Evolutionary conservation across 2,329 filamentous ascomycete species (phyloP), one percentile per base, ranked within the genome.

Genomic region (Cladophialophora carrionii): DNA sequence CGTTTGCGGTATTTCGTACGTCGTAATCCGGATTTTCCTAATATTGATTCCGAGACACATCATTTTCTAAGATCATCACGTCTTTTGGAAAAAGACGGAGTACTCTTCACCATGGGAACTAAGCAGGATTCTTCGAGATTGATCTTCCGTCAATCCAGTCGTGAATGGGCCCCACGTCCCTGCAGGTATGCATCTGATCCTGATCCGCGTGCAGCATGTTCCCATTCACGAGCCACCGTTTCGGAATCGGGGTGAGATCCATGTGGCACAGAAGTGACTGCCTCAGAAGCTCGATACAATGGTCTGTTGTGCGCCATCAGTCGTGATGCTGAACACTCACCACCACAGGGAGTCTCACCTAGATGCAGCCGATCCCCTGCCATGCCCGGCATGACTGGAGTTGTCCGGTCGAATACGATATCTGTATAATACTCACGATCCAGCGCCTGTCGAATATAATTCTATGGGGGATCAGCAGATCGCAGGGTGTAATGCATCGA

Each of bases 81-180:
- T 41, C 17, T n/a, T n/a, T n/a, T n/a, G n/a, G n/a, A n/a, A n/a
- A n/a, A n/a, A n/a, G n/a, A n/a, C n/a, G n/a, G n/a, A n/a, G n/a
- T n/a, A n/a, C n/a, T n/a, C n/a, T n/a, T n/a, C n/a, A n/a, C n/a
- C n/a, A n/a, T n/a, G n/a, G n/a, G n/a, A 51, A 10, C 48, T 51
- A 54, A 54, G 52, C 52, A 17, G 52, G 52, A 34, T 54, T 54
- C 29, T 54, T 54, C 52, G 52, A 54, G 29, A 54, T 54, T 20
- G 52, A 54, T 10, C 29, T 54, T n/a, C 52, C 22, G n/a, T 54
- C 52, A 24, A 54, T 54, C 52, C 52, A 54, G 10, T 26, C 10
- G 52, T 54, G 52, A 34, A 54, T 54, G 22, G 52, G 52, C 52
- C 52, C 29, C 9, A 10, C 52, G 52, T 54, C 52, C 29, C 52